Evolutionary conservation across 2,329 filamentous ascomycete genomes (phyloP).

Genomic region (Ophioceras dolichostomum): DNA sequence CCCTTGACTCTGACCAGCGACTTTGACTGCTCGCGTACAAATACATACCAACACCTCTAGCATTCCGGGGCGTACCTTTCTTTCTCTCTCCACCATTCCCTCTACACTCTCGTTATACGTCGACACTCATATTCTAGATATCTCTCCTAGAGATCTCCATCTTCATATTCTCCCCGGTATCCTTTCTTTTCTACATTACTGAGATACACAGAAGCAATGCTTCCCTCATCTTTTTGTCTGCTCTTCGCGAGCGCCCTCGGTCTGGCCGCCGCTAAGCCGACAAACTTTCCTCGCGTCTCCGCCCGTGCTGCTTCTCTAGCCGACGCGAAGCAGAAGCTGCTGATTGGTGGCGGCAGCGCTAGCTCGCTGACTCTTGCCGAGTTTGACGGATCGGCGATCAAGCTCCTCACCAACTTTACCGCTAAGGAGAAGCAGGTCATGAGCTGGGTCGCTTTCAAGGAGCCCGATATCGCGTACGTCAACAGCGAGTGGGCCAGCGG

Average conservation of each 20-base stretch:
- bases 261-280: neutral
- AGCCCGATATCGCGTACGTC: constrained; percentile 28
- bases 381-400: constrained; percentile 27
- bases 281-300: neutral
- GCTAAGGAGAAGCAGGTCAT: constrained; percentile 6
- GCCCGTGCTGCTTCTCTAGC: neutral
- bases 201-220: neutral
- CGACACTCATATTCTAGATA: neutral
- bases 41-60: too few relatives aligned
- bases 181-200: too few relatives aligned
- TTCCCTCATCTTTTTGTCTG: constrained; percentile 1
- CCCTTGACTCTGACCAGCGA: too few relatives aligned
- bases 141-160: too few relatives aligned
- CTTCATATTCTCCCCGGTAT: too few relatives aligned
- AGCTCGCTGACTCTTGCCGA: constrained; percentile 26
- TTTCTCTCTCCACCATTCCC: neutral
- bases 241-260: neutral
- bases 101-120: neutral
- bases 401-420: constrained; percentile 22
- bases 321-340: constrained; percentile 15
- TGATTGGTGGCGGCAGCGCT: constrained; percentile 24
- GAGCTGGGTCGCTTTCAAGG: constrained; percentile 32
- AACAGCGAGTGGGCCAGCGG: constrained; percentile 31
- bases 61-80: too few relatives aligned
- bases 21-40: too few relatives aligned